phyloP scores from a whole-genome alignment of 2,329 filamentous ascomycete species.

The Lecanosticta acicola region DNA sequence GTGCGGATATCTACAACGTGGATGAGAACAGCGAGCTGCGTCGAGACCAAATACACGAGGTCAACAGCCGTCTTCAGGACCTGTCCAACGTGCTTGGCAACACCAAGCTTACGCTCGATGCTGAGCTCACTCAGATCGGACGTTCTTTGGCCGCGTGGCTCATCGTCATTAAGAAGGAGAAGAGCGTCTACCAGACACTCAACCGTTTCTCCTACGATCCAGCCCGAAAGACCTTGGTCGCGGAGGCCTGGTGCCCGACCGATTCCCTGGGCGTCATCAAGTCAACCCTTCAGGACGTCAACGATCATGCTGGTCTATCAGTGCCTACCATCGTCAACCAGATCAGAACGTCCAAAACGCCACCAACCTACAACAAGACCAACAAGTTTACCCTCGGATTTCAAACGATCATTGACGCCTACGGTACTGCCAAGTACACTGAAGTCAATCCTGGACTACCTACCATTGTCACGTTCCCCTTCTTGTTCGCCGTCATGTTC shows the following conservation, averaged over 20 bases:
- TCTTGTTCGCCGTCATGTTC: conserved; percentile 99
- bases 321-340: conserved; percentile 98
- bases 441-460: conserved; percentile 95
- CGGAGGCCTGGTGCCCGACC: conserved; percentile 94
- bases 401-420: conserved; percentile 98
- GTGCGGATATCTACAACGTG: conserved; percentile 91
- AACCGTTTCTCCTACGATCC: conserved; percentile 97
- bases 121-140: conserved; percentile 88
- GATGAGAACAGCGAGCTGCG: conserved; percentile 96
- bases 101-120: conserved; percentile 89
- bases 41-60: conserved; percentile 92
- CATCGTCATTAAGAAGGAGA: conserved; percentile 96
- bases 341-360: conserved; percentile 93
- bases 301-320: conserved; percentile 89
- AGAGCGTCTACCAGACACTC: conserved; percentile 90
- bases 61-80: conserved; percentile 88
- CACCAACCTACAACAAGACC: conserved; percentile 93
- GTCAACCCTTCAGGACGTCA: conserved; percentile 91
- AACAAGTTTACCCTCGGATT: conserved; percentile 98
- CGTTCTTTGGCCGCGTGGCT: conserved; percentile 93
- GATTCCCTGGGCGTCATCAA: conserved; percentile 86
- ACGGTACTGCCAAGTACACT: conserved; percentile 93
- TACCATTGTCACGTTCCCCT: conserved; percentile 97
- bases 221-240: conserved; percentile 90
- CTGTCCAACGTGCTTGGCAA: conserved; percentile 88